Base-by-base conservation (phyloP, 2,329 filamentous ascomycete genomes). In the Pezicula rhizophila region DNA sequence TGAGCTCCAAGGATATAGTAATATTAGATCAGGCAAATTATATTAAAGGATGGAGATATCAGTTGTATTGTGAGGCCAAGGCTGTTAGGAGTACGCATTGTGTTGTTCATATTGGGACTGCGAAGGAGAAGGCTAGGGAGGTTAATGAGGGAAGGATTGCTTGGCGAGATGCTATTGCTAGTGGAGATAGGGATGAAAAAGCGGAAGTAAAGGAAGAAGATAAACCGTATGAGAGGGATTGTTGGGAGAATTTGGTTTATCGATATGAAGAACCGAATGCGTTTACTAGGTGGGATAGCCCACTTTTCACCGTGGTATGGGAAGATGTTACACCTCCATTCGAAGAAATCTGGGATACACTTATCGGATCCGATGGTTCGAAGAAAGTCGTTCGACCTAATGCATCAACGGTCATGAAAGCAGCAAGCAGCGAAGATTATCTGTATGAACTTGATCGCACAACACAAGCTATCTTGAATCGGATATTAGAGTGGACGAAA, bases 1-100 rank as follows among this genome's bases (percentile, higher is more conserved):
- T 95, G 26, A 82, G 78, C 52, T 78, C 82, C 49, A 80, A 81
- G 60, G 85, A 89, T 61, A 82, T 95, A 50, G 86, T 93, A 46
- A 80, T 95, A 42, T 79, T 89, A 14, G 88, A 95, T 64, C 82
- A 84, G 1, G 71, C 88, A 52, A 93, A 93, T 68, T 95, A 93
- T 68, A 95, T 95, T 70, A 93, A 93, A 67, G 89, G 88, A 34
- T 93, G 87, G 79, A 77, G 89, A 43, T 95, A 95, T 65, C 88
- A 95, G 72, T 73, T 95, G 18, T 85, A 85, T 66, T 92, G 88
- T 70, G 88, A 93, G 68, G 82, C 88, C 34, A 93, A 93, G 68
- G 88, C 88, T 42, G 70, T 87, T 47, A 73, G 83, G 54, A 93
- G 88, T 3, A 80, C 85, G 3, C 86, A 79, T 66, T 90, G 85